Evolutionary conservation across 1,139 yeast species (phyloP), one percentile per base, ranked within the genome.

Genomic region (Saccharomycopsis phalli): DNA sequence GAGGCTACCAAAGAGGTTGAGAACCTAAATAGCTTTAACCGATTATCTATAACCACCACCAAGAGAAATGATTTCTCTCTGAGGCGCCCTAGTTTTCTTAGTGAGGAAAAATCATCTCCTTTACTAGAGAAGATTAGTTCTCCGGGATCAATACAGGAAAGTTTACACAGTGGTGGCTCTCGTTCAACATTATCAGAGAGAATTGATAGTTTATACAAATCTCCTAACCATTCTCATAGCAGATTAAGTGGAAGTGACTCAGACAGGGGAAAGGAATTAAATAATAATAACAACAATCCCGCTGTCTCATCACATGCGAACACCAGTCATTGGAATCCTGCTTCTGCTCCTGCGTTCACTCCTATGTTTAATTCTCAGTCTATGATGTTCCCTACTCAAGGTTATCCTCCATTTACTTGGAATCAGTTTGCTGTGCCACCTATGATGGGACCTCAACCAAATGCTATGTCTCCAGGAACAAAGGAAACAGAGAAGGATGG

Each of bases 1-100:
- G 93, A 82, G 46, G 83, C 86, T 29, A 82, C 94, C 0, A 65
- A 86, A 50, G 88, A 81, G 48, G 71, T 81, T 31, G 93, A 82
- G 53, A 36, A 17, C 18, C 6, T n/a, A 13, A 60, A 61, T 37
- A 59, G 57, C 22, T 36, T 61, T 34, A 59, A 60, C 11, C 55
- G 61, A 7, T 40, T 62, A 20, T 55, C 63, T 7, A 50, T 61
- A 28, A 57, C 55, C 31, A 50, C 53, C 20, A 51, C 53, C 28
- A 51, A 55, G 33, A 51, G 57, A 46, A 34, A 37, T 28, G 54
- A 51, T 8, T 54, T 53, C 13, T 42, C 51, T 10, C 55, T 63
- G 2, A 65, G 81, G 56, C 65, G 79, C 57, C 64, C 79, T 1
- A 70, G 76, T 45, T 65, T 70, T 50, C 61, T 69, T 45, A 56